Percentiles rank a stretch among this genome's conserved stretches.
Evolutionary conservation across 1,284 basidiomycete species (phyloP).

Genomic region (Sanghuangporus baumii): DNA sequence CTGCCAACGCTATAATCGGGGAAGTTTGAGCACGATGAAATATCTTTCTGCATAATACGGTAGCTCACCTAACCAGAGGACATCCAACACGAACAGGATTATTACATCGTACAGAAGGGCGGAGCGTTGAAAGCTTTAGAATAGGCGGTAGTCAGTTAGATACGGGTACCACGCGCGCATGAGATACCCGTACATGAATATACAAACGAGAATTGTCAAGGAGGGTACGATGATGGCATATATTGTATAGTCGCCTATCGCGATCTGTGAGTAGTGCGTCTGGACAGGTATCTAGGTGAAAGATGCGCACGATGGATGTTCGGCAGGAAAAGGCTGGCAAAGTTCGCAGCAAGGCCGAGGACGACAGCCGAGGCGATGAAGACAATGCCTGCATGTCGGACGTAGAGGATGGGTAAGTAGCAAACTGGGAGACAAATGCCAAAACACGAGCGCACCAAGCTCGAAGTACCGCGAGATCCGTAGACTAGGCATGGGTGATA

Average conservation of each 20-base stretch:
- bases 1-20: constrained; percentile 51
- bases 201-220: constrained; percentile 52
- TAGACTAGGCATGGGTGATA: constrained; percentile 1
- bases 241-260: constrained; percentile 59
- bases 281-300: neutral
- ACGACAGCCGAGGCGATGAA: constrained; percentile 59
- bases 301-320: constrained; percentile 47
- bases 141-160: neutral
- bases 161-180: neutral
- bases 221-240: constrained; percentile 61
- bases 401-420: neutral
- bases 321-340: constrained; percentile 61
- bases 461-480: constrained; percentile 2
- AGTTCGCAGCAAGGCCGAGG: constrained; percentile 60
- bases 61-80: constrained; percentile 62
- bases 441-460: neutral
- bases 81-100: constrained; percentile 47
- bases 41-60: neutral
- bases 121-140: constrained; percentile 56
- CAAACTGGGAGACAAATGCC: neutral
- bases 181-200: constrained; percentile 40
- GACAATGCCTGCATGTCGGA: constrained; percentile 39
- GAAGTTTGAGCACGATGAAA: neutral
- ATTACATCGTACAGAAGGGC: constrained; percentile 57
- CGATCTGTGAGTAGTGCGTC: constrained; percentile 4